Conservation (phyloP, 176 grass and related monocot species). For the Lolium perenne region DNA sequence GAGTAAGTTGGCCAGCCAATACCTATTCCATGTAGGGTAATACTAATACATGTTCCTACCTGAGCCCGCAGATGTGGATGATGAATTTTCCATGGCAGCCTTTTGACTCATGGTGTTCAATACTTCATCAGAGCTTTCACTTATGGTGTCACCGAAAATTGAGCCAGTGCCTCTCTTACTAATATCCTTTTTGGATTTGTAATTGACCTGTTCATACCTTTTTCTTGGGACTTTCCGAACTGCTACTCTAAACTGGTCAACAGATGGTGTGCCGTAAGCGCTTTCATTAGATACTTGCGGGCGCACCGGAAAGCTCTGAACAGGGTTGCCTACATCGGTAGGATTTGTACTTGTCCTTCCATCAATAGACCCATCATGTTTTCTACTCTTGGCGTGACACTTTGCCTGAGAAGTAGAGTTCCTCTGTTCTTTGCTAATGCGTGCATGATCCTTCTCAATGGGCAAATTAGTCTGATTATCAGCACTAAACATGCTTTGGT, state of each 20-base stretch:
- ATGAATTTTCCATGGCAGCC: slow-evolving; percentile 34
- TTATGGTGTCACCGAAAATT: slow-evolving; percentile 51
- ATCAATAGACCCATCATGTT: slow-evolving; percentile 26
- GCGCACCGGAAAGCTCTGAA: slow-evolving; percentile 46
- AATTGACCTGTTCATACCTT: slow-evolving; percentile 35
- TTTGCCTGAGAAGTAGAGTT: slow-evolving; percentile 45
- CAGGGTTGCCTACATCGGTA: slow-evolving; percentile 40
- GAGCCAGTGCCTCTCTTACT: slow-evolving; percentile 31
- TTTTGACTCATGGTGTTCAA: slow-evolving; percentile 42
- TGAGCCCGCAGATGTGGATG: slow-evolving; percentile 55
- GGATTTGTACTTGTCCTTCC: slow-evolving; percentile 30
- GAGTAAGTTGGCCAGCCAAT: slow-evolving; percentile 27
- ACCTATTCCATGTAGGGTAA: slow-evolving; percentile 36
- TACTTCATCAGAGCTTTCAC: slow-evolving; percentile 59
- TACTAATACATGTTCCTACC: slow-evolving; percentile 45
- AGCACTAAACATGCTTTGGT: slow-evolving; percentile 23
- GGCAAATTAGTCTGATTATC: slow-evolving; percentile 28
- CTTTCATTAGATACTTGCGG: slow-evolving; percentile 62
- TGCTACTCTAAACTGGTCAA: slow-evolving; percentile 50
- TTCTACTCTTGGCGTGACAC: slow-evolving; percentile 36
- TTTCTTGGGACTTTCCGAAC: slow-evolving; percentile 67
- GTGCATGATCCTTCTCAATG: slow-evolving; percentile 36
- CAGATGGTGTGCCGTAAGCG: slow-evolving; percentile 46
- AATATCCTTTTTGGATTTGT: slow-evolving; percentile 45
- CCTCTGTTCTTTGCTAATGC: slow-evolving; percentile 38